Base-by-base conservation (phyloP, 2,329 filamentous ascomycete genomes). In the Neofusicoccum umdonicola region DNA sequence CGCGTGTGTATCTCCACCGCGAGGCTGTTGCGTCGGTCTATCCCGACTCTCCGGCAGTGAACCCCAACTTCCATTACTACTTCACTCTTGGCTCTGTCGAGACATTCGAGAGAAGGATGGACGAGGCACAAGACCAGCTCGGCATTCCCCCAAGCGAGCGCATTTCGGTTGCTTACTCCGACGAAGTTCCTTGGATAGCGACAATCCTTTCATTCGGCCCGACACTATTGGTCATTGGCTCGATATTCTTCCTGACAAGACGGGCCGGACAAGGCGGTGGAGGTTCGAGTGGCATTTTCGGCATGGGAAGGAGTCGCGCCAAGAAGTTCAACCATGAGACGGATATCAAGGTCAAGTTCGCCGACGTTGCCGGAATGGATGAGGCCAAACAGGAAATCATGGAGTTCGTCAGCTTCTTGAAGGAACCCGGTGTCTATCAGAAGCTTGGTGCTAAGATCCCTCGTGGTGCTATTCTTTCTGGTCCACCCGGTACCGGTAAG, bases 281-380 rank as follows among this genome's bases (percentile, higher is more conserved):
- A 67, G 88, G 87, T 65, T 81, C 84, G 57, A 89, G 89, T 72
- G 92, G 93, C 69, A 91, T 98, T 74, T 99, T 99, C 74, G 93
- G 93, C 69, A 97, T 99, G 80, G 91, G 93, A 70, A 94, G 95
- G 84, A 97, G 93, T 79, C 89, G 92, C 72, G 95, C 95, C 31
- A 98, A 97, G 83, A 90, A 91, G 73, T 99, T 98, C 84, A 99
- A 97, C 77, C 93, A 97, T 71, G 95, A 99, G 82, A 92, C 91
- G 11, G 92, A 95, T 65, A 87, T 99, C 81, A 97, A 96, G 81
- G 93, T 96, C 78, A 98, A 97, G 79, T 99, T 99, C 76, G 84
- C 91, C 52, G 95, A 99, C 76, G 95, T 99, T 48, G 95, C 95
- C 47, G 95, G 95, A 70, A 94, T 98, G 88, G 95, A 99, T 76